Percentiles rank a stretch among this genome's conserved stretches.
These are phyloP conservation scores for Talaromyces stipitatus DNA, from an alignment of 495 filamentous ascomycete species.

Conservation along the genomic window DNA sequence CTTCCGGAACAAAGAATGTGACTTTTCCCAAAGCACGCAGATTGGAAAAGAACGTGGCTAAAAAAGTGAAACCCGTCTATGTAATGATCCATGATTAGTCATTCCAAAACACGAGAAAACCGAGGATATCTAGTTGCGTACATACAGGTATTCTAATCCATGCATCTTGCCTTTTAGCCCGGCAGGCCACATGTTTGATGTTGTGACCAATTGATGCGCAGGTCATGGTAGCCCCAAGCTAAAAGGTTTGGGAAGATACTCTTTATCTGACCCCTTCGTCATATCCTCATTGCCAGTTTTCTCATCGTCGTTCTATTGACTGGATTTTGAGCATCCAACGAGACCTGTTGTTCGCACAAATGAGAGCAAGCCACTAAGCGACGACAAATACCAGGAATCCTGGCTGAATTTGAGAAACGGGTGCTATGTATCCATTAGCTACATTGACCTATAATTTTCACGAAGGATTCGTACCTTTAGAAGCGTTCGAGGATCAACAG, in stretches of 20 bases:
- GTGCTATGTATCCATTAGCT: background rate
- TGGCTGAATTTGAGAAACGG: background rate
- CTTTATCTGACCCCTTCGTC: background rate
- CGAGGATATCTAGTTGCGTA: too few relatives aligned
- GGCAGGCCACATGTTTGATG: too few relatives aligned
- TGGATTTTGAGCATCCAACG: too few relatives aligned
- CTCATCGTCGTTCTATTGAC: background rate
- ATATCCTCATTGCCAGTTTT: background rate
- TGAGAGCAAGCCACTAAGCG: background rate
- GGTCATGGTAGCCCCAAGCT: background rate
- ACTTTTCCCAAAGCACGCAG: too few relatives aligned
- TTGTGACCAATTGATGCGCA: background rate
- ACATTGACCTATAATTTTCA: background rate
- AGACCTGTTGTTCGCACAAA: background rate
- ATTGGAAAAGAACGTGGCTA: too few relatives aligned
- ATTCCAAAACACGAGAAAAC: too few relatives aligned
- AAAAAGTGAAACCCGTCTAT: too few relatives aligned
- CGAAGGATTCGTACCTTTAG: background rate
- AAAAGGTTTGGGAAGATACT: background rate
- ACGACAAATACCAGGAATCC: background rate
- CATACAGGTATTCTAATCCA: background rate
- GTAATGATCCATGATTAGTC: too few relatives aligned
- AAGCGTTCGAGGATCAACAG: background rate
- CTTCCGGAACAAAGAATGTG: too few relatives aligned
- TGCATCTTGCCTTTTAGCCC: too few relatives aligned